phyloP scores from a whole-genome alignment of 495 filamentous ascomycete genomes.

The Tuber borchii region DNA sequence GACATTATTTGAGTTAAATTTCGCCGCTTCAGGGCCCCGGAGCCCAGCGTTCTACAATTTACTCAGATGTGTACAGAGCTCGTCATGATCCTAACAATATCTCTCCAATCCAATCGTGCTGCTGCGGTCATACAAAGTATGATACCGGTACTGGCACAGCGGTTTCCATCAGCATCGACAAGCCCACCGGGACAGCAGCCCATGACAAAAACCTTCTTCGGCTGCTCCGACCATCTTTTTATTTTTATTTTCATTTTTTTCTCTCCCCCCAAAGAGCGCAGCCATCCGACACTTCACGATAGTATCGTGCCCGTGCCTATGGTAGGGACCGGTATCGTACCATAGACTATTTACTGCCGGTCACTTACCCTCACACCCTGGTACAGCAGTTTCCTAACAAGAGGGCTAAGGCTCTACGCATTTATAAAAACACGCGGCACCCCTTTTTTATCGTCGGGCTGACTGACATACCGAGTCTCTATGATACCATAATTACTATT shows the following conservation, averaged over 20 bases:
- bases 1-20: constrained; percentile 25
- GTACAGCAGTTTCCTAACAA: background rate
- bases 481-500: too few species aligned
- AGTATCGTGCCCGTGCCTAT: background rate
- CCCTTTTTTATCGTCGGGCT: background rate
- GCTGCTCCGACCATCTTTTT: background rate
- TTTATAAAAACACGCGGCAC: background rate
- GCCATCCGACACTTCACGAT: background rate
- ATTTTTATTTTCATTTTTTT: background rate
- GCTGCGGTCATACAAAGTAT: background rate
- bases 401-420: background rate
- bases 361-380: background rate
- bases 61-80: constrained; percentile 7
- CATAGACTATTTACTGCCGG: background rate
- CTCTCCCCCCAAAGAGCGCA: background rate
- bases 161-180: constrained; percentile 12
- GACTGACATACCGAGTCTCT: background rate
- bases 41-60: constrained; percentile 4
- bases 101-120: constrained; percentile 3
- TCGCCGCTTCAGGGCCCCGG: constrained; percentile 4
- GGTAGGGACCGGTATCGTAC: background rate
- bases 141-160: background rate
- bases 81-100: constrained; percentile 8
- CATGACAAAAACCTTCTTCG: background rate
- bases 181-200: background rate